These are phyloP conservation scores for Euphorbia lathyris DNA, from an alignment of 345 rosid genomes.

Conservation along the genomic window DNA sequence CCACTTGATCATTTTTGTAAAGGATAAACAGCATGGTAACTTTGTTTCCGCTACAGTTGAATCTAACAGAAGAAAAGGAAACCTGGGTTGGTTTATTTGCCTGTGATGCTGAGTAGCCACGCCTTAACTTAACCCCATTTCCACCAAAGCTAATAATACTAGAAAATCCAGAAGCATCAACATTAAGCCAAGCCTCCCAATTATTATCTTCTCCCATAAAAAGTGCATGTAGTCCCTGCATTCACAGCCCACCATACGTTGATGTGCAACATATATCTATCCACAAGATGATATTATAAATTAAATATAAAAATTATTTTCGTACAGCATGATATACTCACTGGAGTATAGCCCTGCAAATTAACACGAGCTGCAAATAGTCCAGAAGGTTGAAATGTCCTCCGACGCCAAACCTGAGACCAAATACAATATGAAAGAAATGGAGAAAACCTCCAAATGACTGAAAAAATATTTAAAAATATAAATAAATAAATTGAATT, in stretches of 20 bases:
- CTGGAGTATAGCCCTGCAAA: slow-evolving; percentile 76
- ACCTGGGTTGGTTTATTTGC: slow-evolving; percentile 90
- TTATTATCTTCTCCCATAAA: slow-evolving; percentile 93
- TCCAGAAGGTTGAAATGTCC: slow-evolving; percentile 89
- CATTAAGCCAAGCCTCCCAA: slow-evolving; percentile 96
- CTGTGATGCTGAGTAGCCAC: slow-evolving; percentile 73
- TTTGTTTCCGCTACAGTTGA: slow-evolving; percentile 2
- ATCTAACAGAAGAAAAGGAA: not conserved
- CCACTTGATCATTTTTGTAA: not conserved
- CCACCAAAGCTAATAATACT: slow-evolving; percentile 60
- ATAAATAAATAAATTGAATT: not conserved
- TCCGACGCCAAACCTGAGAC: slow-evolving; percentile 89
- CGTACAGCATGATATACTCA: slow-evolving; percentile 36
- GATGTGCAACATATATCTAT: slow-evolving; percentile 12
- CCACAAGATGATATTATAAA: slow-evolving; percentile 10
- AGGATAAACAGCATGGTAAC: not conserved
- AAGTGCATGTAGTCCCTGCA: slow-evolving; percentile 88
- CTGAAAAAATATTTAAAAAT: too few relatives aligned
- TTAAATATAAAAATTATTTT: slow-evolving; percentile 5
- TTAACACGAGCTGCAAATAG: slow-evolving; percentile 96
- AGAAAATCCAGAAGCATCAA: slow-evolving; percentile 75
- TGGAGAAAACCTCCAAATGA: not conserved
- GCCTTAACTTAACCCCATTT: slow-evolving; percentile 78
- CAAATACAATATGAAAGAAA: slow-evolving; percentile 13
- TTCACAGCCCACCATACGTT: slow-evolving; percentile 16